Evolutionary conservation across 2,329 filamentous ascomycete species (phyloP), one percentile per base, ranked within the genome.

Genomic region (Colletotrichum limetticola): DNA sequence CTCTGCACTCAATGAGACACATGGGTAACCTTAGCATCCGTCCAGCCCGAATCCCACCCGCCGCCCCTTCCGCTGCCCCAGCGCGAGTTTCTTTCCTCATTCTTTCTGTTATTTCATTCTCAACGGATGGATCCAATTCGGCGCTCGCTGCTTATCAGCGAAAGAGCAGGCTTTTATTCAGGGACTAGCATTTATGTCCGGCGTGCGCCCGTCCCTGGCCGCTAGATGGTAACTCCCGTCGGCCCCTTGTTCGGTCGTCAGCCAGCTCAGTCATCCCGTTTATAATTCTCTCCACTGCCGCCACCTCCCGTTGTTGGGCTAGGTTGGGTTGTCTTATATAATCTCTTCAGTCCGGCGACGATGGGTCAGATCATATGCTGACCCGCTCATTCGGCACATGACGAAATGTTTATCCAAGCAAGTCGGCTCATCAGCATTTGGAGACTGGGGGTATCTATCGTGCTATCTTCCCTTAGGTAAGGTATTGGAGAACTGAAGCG

Each of bases 1-100:
- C 42, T 49, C 42, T 22, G 9, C 63, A 22, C 53, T 16, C 22
- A 35, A 26, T 63, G 28, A 63, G n/a, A 58, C 11, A 35, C 37
- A 57, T 53, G 24, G 30, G 30, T 55, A 58, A 26, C 53, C 19
- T 49, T 22, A n/a, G 42, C 53, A 28, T 56, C 67, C 67, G 63
- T 46, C 32, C 46, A 66, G 37, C 42, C 63, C 63, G 68, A 67
- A 70, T 66, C 14, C 55, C 68, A 49, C 32, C 58, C 30, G 16
- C 57, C 57, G 65, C 22, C 69, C 65, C 35, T 68, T 68, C 69
- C 65, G 58, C 56, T 22, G 56, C 22, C 35, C 68, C 32, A 68
- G 22, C 28, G 14, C 53, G 26, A 28, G 19, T 35, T 30, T 60
- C 46, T 53, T 60, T 4, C 53, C 12, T 46, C 30, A 32, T n/a